These are phyloP conservation scores for Pleurotus pulmonarius DNA, from an alignment of 768 basidiomycete genomes.

Conservation along the genomic window DNA sequence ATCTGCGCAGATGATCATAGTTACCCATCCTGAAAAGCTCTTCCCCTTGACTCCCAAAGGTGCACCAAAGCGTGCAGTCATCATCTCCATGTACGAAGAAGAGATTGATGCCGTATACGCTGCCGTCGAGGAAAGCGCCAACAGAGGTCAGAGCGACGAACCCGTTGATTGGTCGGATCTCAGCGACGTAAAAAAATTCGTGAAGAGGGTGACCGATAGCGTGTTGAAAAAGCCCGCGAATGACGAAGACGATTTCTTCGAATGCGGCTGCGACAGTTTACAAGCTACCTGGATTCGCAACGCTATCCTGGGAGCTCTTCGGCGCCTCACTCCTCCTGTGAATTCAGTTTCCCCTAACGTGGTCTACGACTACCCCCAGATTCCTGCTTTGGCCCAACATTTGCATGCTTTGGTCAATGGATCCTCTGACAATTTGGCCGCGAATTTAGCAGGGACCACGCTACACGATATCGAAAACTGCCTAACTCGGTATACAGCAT, in stretches of 20 bases:
- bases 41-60: constrained; percentile 25
- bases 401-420: constrained; percentile 11
- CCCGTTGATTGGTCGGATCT: constrained; percentile 12
- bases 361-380: constrained; percentile 8
- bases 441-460: not conserved
- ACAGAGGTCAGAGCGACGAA: constrained; percentile 7
- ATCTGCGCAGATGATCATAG: constrained; percentile 21
- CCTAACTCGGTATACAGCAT: not conserved
- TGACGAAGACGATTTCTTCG: constrained; percentile 27
- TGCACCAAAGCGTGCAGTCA: constrained; percentile 31
- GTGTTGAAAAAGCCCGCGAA: constrained; percentile 19
- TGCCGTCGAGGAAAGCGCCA: constrained; percentile 4
- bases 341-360: constrained; percentile 16
- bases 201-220: constrained; percentile 22
- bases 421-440: constrained; percentile 11
- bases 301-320: constrained; percentile 12
- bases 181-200: constrained; percentile 16
- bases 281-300: constrained; percentile 24
- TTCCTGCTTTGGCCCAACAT: not conserved
- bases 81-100: constrained; percentile 26
- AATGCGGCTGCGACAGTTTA: constrained; percentile 27
- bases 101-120: constrained; percentile 37
- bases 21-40: constrained; percentile 30
- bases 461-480: not conserved
- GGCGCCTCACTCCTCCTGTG: constrained; percentile 9